Evolutionary conservation across 2,329 filamentous ascomycete species (phyloP).

Genomic region (Ophiocordyceps sinensis): DNA sequence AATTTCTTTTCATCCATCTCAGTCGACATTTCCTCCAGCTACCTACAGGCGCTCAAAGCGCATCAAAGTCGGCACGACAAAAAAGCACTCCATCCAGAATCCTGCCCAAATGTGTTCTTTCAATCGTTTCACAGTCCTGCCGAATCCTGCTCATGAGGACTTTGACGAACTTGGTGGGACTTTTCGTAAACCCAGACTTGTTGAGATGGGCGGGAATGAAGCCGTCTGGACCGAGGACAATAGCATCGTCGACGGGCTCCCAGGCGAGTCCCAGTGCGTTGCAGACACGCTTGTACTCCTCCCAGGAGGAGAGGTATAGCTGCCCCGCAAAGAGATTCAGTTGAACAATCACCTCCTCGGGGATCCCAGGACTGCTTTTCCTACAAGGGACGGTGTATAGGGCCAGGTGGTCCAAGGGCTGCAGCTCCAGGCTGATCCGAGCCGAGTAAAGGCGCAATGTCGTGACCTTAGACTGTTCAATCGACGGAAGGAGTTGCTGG

Average conservation of each 20-base stretch:
- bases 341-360: slow-evolving; percentile 20
- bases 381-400: not conserved
- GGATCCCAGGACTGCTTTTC: not conserved
- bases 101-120: slow-evolving; percentile 21
- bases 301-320: slow-evolving; percentile 38
- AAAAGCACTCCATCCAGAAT: slow-evolving; percentile 9
- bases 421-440: not conserved
- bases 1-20: too few relatives aligned
- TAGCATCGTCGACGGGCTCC: slow-evolving; percentile 9
- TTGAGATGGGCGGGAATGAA: not conserved
- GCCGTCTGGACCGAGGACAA: not conserved
- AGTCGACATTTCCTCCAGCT: too few relatives aligned
- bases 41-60: too few relatives aligned
- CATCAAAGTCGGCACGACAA: too few relatives aligned
- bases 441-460: slow-evolving; percentile 31
- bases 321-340: slow-evolving; percentile 54
- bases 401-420: slow-evolving; percentile 10
- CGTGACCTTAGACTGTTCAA: slow-evolving; percentile 9
- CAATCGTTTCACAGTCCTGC: slow-evolving; percentile 17
- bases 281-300: slow-evolving; percentile 37
- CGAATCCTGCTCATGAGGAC: slow-evolving; percentile 17
- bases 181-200: slow-evolving; percentile 3
- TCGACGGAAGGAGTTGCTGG: slow-evolving; percentile 14
- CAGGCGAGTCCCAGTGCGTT: slow-evolving; percentile 31
- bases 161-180: slow-evolving; percentile 19